phyloP scores from a whole-genome alignment of 306 rosid genomes.

The Mimosa pudica region DNA sequence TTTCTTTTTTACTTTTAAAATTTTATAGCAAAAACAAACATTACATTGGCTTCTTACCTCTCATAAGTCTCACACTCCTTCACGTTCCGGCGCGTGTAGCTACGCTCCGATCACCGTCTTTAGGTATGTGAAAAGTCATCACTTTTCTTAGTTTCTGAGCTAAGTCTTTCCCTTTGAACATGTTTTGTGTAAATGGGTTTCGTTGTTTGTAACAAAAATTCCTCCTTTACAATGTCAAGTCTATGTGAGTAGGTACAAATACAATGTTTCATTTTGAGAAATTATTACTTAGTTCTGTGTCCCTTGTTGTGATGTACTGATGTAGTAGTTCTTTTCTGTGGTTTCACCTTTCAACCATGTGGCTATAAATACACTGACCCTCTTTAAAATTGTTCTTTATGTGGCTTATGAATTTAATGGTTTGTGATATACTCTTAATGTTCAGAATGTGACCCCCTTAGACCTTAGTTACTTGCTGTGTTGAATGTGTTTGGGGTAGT shows the following conservation, averaged over 20 bases:
- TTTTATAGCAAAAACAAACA: too few relatives aligned
- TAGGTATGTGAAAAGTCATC: conserved; percentile 20
- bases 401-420: not conserved
- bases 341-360: too few relatives aligned
- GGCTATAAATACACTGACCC: not conserved
- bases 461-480: not conserved
- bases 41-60: too few relatives aligned
- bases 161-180: not conserved
- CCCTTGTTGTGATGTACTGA: too few relatives aligned
- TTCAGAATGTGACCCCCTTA: not conserved
- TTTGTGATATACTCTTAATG: not conserved
- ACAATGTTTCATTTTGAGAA: not conserved
- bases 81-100: not conserved
- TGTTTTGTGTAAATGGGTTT: not conserved
- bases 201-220: not conserved
- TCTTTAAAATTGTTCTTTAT: too few relatives aligned
- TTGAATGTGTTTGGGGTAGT: not conserved
- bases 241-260: not conserved
- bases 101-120: not conserved
- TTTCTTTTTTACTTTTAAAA: not conserved
- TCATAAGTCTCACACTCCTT: too few relatives aligned
- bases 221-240: not conserved
- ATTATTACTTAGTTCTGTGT: not conserved
- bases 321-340: too few relatives aligned
- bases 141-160: not conserved